Evolutionary conservation across 1,284 basidiomycete genomes (phyloP), one percentile per base, ranked within the genome.

Genomic region (Lignosus rhinocerotis): DNA sequence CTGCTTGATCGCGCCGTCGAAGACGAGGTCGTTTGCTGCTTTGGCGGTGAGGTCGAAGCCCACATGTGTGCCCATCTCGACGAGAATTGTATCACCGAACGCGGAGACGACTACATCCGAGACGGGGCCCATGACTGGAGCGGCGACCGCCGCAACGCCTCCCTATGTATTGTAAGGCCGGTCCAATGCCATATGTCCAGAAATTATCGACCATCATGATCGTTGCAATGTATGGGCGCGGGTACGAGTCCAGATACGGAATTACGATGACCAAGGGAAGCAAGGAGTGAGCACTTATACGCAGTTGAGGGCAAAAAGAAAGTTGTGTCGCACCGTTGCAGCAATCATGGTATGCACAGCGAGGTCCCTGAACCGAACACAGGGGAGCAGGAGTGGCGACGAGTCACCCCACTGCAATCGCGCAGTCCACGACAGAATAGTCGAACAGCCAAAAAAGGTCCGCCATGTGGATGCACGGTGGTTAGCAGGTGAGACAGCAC

Each of bases 361-460:
- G 25, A 87, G 73, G 70, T 86, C 84, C 44, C 85, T 74, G 69
- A 87, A 86, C 14, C 85, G 79, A 49, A 87, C 82, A 71, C 84
- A 86, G 32, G 85, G 85, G n/a, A 87, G 75, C 33, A 84, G 73
- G 4, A 87, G 70, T 14, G 85, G 85, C 12, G 82, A 85, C 5
- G 84, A 85, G 65, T 87, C 84, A 3, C 84, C 84, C 85, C 84
- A 86, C 81, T 86, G 36, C 12, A 30, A 32, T 38, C 38, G 34
- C 16, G 12, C 11, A 19, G 19, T 21, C 2, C 9, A 41, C 16
- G 12, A 42, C 7, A 50, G 7, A 2, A 31, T 8, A 39, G 33
- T n/a, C 16, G 16, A 30, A 32, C 25, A 50, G 8, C n/a, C n/a
- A n/a, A n/a, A n/a, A n/a, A 14, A 25, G 11, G 14, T 21, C 16